These are phyloP conservation scores for Diaporthe sp. DNA, from an alignment of 2,329 filamentous ascomycete species.

Conservation along the genomic window DNA sequence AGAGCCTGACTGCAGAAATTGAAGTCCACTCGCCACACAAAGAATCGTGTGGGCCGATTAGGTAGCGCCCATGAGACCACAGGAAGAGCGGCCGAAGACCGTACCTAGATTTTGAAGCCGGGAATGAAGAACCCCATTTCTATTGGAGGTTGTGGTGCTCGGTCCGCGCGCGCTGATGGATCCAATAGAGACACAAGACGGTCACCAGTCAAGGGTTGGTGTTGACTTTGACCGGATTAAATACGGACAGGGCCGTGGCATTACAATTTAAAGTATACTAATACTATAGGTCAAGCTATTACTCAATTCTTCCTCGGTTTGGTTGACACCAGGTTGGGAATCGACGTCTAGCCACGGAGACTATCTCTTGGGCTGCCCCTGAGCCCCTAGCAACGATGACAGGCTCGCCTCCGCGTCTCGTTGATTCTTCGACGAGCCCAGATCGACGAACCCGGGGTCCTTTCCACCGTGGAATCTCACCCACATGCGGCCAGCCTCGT, in stretches of 20 bases:
- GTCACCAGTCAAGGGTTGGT: not conserved
- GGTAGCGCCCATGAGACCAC: too few species aligned
- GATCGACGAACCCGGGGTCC: slow-evolving; percentile 33
- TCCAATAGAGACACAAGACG: not conserved
- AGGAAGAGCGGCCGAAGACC: too few species aligned
- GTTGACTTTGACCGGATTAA: not conserved
- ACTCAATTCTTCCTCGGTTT: not conserved
- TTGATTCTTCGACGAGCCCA: slow-evolving; percentile 7
- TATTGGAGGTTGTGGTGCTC: too few species aligned
- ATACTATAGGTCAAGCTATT: not conserved
- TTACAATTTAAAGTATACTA: not conserved
- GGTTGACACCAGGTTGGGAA: not conserved
- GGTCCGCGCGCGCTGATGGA: too few species aligned
- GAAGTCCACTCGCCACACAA: too few species aligned
- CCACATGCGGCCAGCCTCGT: slow-evolving; percentile 39
- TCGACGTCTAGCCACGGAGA: not conserved
- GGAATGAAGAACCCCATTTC: too few species aligned
- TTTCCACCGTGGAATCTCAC: slow-evolving; percentile 39
- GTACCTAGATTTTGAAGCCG: too few species aligned
- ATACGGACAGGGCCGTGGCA: not conserved
- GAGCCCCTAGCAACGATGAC: not conserved
- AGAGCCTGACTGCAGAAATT: too few species aligned
- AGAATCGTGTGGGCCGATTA: too few species aligned
- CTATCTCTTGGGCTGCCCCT: not conserved
- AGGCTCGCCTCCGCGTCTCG: slow-evolving; percentile 16